Percentiles rank a stretch among this genome's conserved stretches.
Evolutionary conservation across 805 yeast species (phyloP).

Genomic region (Kazachstania psychrophila): DNA sequence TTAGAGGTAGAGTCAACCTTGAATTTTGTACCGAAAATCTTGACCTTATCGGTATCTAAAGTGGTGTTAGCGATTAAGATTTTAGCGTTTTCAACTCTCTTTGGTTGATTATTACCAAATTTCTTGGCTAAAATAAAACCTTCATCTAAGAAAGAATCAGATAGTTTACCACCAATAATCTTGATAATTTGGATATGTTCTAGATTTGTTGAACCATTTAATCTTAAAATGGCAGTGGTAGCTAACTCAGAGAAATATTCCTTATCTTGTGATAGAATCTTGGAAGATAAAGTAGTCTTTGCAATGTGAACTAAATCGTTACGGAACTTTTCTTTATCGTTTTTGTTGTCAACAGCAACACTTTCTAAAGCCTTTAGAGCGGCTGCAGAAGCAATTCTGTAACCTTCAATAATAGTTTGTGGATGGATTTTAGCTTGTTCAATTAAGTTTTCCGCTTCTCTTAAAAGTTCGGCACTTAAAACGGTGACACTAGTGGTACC

Average conservation of each 20-base stretch:
- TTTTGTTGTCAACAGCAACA: conserved; percentile 65
- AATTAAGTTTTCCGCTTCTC: conserved; percentile 89
- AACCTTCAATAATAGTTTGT: conserved; percentile 94
- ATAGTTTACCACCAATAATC: conserved; percentile 83
- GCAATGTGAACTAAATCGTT: conserved; percentile 80
- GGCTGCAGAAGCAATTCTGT: conserved; percentile 76
- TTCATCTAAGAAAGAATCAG: conserved; percentile 90
- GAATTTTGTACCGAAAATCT: conserved; percentile 95
- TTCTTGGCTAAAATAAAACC: conserved; percentile 88
- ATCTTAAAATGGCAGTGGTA: conserved; percentile 84
- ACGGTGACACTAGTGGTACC: conserved; percentile 97
- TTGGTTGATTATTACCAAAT: conserved; percentile 93
- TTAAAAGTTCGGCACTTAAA: conserved; percentile 76
- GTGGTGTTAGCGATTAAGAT: conserved; percentile 92
- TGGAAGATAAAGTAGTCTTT: conserved; percentile 86
- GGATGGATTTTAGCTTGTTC: conserved; percentile 88
- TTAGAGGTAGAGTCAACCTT: conserved; percentile 92
- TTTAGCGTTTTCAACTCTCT: conserved; percentile 68
- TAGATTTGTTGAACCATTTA: conserved; percentile 78
- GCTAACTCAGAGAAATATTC: conserved; percentile 82
- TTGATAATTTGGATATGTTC: conserved; percentile 90
- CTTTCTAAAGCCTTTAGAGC: conserved; percentile 73
- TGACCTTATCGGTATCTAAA: conserved; percentile 94
- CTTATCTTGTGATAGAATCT: conserved; percentile 90
- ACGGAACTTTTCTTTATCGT: conserved; percentile 50